Evolutionary conservation across 2,329 filamentous ascomycete genomes (phyloP), one percentile per base, ranked within the genome.

Genomic region (Sporothrix euskadiensis): DNA sequence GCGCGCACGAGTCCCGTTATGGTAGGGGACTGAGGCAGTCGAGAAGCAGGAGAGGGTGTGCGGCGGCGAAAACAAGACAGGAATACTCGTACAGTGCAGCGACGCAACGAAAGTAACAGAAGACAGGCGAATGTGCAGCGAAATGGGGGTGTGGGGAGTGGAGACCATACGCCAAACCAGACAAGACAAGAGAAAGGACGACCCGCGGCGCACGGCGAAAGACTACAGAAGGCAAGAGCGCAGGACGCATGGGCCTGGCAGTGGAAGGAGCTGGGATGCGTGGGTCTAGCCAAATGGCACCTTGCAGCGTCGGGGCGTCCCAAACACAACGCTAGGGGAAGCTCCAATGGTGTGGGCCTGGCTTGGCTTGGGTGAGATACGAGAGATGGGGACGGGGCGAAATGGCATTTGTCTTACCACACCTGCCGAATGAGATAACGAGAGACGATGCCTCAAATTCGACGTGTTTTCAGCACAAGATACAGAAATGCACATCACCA

Each of bases 111-210:
- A 70, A 39, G 14, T 14, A 35, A 39, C 30, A 14, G 41, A 71
- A 59, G 57, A 52, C 44, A 35, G 26, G 22, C 16, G 44, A 49
- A 49, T 16, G 44, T 49, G 44, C 44, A 49, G 44, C 44, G 56
- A 69, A 61, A 59, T 22, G 71, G 63, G 16, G 32, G 71, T 32
- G 61, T 74, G 69, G 73, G 57, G 70, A 35, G 35, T 35, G 35
- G 35, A 35, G 35, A 35, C 35, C 41, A 8, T 47, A 22, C n/a
- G 39, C 30, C 22, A 65, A 49, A 39, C 44, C 32, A n/a, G 14
- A 65, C 54, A 26, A 49, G 76, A 77, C 77, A 78, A 75, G 76
- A 74, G 79, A 71, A 73, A 77, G 39, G n/a, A 65, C 61, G 39
- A 65, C 39, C 39, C 39, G n/a, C 22, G 35, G 61, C 61, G 59